A percentile compares a stretch with the other conserved stretches of the same genome.
These are phyloP conservation scores for Jatropha multifida DNA, from an alignment of 441 rosid species.

Conservation along the genomic window DNA sequence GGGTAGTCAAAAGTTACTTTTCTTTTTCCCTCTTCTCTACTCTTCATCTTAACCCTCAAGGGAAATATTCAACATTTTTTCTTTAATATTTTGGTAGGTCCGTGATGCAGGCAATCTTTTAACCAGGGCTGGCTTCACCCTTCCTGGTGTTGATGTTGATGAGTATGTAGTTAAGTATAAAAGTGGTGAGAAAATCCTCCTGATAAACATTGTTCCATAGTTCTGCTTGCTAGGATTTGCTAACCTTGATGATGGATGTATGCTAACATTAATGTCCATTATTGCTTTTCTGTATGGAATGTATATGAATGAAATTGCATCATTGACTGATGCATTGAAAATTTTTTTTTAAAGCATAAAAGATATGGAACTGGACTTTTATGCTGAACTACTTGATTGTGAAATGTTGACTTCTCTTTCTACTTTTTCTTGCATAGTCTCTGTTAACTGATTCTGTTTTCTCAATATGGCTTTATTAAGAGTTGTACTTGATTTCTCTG, in stretches of 20 bases:
- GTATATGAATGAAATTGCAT: not conserved
- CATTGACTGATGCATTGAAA: not conserved
- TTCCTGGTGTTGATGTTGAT: constrained; percentile 94
- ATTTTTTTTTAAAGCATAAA: not conserved
- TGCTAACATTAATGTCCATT: not conserved
- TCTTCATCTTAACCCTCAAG: not conserved
- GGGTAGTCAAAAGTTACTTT: not conserved
- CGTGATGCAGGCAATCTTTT: constrained; percentile 97
- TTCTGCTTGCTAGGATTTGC: constrained; percentile 10
- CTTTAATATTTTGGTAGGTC: constrained; percentile 42
- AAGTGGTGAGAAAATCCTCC: constrained; percentile 54
- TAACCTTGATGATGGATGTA: constrained; percentile 1
- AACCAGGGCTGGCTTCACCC: constrained; percentile 92
- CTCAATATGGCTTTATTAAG: not conserved
- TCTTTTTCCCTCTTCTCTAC: not conserved
- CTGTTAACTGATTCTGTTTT: not conserved
- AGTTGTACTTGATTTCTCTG: not conserved
- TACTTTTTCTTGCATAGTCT: not conserved
- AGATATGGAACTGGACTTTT: not conserved
- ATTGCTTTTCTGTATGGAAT: not conserved
- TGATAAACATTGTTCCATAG: constrained; percentile 7
- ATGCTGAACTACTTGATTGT: not conserved
- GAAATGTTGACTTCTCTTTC: not conserved
- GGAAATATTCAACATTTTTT: not conserved
- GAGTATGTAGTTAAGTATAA: constrained; percentile 83